A percentile compares a stretch with the other conserved stretches of the same genome.
Evolutionary conservation across 768 basidiomycete species (phyloP).

Genomic region (Rhizopogon roseolus): DNA sequence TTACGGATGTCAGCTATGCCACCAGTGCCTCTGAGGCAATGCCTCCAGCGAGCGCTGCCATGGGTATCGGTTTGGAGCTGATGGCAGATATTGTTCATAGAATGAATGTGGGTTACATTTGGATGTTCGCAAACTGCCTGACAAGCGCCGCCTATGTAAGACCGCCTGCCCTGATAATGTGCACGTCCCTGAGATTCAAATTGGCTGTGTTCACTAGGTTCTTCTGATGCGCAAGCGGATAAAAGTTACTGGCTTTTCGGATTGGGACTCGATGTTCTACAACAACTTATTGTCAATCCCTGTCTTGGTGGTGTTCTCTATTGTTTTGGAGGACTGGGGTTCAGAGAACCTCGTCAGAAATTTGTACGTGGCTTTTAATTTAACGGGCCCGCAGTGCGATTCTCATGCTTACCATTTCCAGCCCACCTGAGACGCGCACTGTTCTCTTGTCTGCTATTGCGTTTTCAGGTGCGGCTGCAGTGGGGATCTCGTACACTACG

Average conservation of each 20-base stretch:
- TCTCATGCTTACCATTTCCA: slow-evolving; percentile 26
- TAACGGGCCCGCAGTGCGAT: background rate
- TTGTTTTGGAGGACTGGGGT: slow-evolving; percentile 89
- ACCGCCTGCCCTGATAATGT: slow-evolving; percentile 9
- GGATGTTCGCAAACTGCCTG: slow-evolving; percentile 94
- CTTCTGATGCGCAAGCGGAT: slow-evolving; percentile 95
- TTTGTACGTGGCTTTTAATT: slow-evolving; percentile 64
- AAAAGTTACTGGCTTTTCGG: slow-evolving; percentile 91
- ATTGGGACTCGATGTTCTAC: slow-evolving; percentile 99
- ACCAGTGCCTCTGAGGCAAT: slow-evolving; percentile 21
- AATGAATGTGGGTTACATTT: slow-evolving; percentile 83
- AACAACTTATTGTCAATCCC: slow-evolving; percentile 96
- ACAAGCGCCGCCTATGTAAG: slow-evolving; percentile 87
- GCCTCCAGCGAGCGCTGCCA: slow-evolving; percentile 21
- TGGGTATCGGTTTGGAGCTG: slow-evolving; percentile 24
- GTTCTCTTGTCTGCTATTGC: slow-evolving; percentile 84
- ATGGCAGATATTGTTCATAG: slow-evolving; percentile 44
- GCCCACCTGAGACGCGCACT: slow-evolving; percentile 76
- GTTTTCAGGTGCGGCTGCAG: slow-evolving; percentile 96
- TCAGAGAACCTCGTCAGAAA: slow-evolving; percentile 69
- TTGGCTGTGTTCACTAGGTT: slow-evolving; percentile 46
- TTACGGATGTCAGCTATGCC: slow-evolving; percentile 66
- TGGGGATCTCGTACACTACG: slow-evolving; percentile 96
- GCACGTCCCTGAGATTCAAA: background rate
- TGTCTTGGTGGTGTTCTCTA: slow-evolving; percentile 74